These are phyloP conservation scores for Lactifluus echinatus DNA, from an alignment of 768 basidiomycete species.

Conservation along the genomic window DNA sequence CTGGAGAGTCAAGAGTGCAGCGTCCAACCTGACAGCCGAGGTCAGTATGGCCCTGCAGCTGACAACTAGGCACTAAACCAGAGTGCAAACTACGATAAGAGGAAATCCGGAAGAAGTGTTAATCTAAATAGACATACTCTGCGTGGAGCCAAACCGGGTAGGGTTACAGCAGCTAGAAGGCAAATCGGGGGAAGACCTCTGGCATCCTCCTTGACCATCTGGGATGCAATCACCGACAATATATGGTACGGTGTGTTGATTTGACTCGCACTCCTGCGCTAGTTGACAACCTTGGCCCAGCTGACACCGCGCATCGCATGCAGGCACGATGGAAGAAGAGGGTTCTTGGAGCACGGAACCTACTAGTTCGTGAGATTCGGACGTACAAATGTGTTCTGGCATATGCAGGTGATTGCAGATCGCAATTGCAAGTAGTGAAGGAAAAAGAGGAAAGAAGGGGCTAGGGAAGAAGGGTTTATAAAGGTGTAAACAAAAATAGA, in stretches of 20 bases:
- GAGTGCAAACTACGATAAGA: neutral
- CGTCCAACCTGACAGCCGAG: neutral
- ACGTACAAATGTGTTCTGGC: neutral
- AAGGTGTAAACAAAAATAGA: neutral
- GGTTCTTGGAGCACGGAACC: neutral
- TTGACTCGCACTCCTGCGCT: neutral
- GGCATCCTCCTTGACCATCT: slow-evolving; percentile 8
- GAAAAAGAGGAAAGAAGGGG: too few species aligned
- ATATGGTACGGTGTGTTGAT: neutral
- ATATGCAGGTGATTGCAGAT: neutral
- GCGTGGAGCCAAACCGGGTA: neutral
- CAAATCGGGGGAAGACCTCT: neutral
- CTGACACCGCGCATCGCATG: neutral
- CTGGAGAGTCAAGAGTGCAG: neutral
- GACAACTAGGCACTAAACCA: neutral
- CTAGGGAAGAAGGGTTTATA: neutral
- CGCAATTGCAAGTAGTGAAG: too few species aligned
- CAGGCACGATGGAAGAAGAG: neutral
- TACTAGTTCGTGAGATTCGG: too few species aligned
- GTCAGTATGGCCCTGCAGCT: neutral
- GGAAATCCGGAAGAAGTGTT: neutral
- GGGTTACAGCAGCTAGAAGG: neutral
- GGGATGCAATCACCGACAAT: slow-evolving; percentile 5
- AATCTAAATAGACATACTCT: neutral
- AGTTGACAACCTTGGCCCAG: neutral